Evolutionary conservation across 106 monocot species (phyloP), one percentile per base, ranked within the genome.

Genomic region (Allium sativum): DNA sequence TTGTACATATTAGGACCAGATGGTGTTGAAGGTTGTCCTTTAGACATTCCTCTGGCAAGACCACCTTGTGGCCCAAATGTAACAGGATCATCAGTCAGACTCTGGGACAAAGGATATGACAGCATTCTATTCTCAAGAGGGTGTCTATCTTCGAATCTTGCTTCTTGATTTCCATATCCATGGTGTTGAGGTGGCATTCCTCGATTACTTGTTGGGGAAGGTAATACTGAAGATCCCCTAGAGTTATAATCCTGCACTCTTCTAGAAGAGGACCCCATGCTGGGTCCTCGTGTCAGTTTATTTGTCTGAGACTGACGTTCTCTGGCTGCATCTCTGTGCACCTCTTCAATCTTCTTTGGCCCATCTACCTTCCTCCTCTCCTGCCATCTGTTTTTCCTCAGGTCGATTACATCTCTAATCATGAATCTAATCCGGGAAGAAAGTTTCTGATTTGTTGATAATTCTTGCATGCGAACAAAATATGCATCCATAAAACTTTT

Each of bases 261-360:
- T 65, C 83, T 80, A 13, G 47, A 18, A 6, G 14, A 12, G 45
- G 83, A 76, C 71, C 65, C 67, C 53, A 84, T 75, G 48, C 58
- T 64, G 58, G 90, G 65, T 14, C 87, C 84, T 51, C 95, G 87
- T 7, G 81, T 21, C 45, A 69, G 71, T 62, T 86, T 81, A 51
- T 74, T 76, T 57, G 90, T 18, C 68, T 95, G 94, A 63, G 81
- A 78, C 66, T 95, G 94, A 15, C 94, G 52, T 62, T 96, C 95
- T 68, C 84, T 83, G 52, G 82, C 95, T 40, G 95, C 95, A 79
- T 96, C 95, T 45, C 90, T 80, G 55, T 96, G 90, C 19, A 96
- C 90, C 53, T 90, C 95, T 19, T 96, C 95, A 69, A 91, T 96
- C 67, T 96, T 96, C 81, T 96, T 90, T 40, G 90, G 95, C 8